Base-by-base conservation (phyloP, 2,329 filamentous ascomycete genomes). In the Pseudogymnoascus sp. region DNA sequence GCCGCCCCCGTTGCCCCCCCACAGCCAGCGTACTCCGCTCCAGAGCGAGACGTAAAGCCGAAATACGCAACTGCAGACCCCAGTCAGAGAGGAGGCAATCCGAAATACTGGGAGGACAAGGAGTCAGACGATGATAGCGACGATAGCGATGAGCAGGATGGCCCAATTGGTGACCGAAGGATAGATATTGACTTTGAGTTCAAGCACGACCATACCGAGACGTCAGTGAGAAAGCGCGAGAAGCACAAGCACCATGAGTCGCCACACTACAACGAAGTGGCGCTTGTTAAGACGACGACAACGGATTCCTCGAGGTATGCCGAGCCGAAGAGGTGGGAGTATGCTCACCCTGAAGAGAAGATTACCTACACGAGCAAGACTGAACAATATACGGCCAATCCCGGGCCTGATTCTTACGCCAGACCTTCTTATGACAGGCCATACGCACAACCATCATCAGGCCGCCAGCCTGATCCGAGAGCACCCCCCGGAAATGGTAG, bases 281-380 rank as follows among this genome's bases (percentile, higher is more conserved):
- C 50, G 10, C 50, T 57, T 9, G 28, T 57, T 33, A 57, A 28
- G n/a, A 57, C 50, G n/a, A 57, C 47, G n/a, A 57, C 50, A 35
- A 57, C 50, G 10, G 50, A 33, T 26, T 57, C 50, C 4, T 57
- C 50, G 50, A 57, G 50, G 17, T 75, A 75, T 61, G 70, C 71
- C 1, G 71, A 75, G 21, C 69, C 73, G 0, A 67, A 68, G 57
- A 66, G 70, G 47, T 72, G 73, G 70, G 76, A 79, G 53, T 77
- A 80, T 62, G 75, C 74, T 38, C 73, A 73, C 59, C 67, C 74
- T 0, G 73, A 74, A 60, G 73, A 76, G 44, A 74, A 71, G 23
- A 66, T 71, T 28, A 69, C 69, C 1, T 76, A 77, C 63, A 71
- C 72, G 0, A 74, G 60, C 69, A 68, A 10, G 68, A 68, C 31